Percentiles rank a stretch among this genome's conserved stretches.
Evolutionary conservation across 345 rosid species (phyloP).

Genomic region (Eucalyptus rudis): DNA sequence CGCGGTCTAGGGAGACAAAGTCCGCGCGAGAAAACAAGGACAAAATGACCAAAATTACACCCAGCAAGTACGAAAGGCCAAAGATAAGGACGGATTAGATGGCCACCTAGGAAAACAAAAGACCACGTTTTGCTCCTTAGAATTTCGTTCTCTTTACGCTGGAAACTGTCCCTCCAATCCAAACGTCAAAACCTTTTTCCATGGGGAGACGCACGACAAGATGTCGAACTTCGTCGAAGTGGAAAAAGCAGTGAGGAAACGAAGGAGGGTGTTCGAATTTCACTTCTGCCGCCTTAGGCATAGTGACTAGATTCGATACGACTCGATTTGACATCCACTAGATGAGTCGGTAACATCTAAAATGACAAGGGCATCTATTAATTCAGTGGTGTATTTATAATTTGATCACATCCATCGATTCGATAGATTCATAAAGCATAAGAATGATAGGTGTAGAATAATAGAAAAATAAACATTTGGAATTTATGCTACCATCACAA

Average conservation of each 20-base stretch:
- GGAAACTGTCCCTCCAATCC: background rate
- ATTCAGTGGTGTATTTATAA: too few species aligned
- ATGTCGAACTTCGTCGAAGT: background rate
- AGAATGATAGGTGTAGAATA: background rate
- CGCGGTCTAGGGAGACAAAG: background rate
- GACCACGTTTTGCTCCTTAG: accelerated
- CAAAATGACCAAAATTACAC: background rate
- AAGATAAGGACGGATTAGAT: background rate
- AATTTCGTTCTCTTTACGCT: background rate
- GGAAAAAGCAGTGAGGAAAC: too few species aligned
- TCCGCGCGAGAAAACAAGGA: background rate
- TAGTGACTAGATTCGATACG: background rate
- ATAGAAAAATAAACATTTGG: background rate
- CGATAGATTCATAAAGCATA: too few species aligned
- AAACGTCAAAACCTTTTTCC: background rate
- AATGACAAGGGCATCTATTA: background rate
- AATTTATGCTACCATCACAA: background rate
- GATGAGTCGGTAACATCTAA: background rate
- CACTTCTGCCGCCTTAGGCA: background rate
- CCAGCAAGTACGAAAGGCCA: background rate
- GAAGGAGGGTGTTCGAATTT: too few species aligned
- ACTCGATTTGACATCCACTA: background rate
- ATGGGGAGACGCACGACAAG: background rate
- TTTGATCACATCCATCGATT: background rate
- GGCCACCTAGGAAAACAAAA: background rate